These are phyloP conservation scores for Phoma sp. DNA, from an alignment of 2,329 filamentous ascomycete species.

Conservation along the genomic window DNA sequence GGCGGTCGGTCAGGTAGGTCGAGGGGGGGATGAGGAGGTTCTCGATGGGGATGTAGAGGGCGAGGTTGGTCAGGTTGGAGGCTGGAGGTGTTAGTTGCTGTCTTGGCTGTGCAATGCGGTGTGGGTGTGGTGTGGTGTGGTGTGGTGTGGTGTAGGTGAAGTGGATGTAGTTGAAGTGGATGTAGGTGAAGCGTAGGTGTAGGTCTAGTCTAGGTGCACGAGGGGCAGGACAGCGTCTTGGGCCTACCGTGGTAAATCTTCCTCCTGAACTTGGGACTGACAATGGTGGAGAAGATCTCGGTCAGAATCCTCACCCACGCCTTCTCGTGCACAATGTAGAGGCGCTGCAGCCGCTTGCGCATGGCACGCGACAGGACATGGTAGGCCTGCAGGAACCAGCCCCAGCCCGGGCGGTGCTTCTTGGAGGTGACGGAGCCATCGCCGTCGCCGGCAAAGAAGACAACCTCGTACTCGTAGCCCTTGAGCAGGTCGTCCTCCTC, in stretches of 20 bases:
- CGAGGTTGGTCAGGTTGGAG: constrained; percentile 57
- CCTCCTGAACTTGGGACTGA: constrained; percentile 63
- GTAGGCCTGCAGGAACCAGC: constrained; percentile 65
- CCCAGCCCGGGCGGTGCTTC: constrained; percentile 59
- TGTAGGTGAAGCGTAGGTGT: too few species aligned
- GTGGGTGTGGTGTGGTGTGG: too few species aligned
- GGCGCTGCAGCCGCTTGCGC: constrained; percentile 61
- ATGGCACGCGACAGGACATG: constrained; percentile 61
- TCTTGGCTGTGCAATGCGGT: neutral
- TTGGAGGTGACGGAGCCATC: constrained; percentile 54
- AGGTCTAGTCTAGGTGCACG: too few species aligned
- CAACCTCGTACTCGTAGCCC: constrained; percentile 62
- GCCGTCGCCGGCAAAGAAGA: constrained; percentile 64
- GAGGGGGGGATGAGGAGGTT: constrained; percentile 61
- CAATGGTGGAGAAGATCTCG: constrained; percentile 63
- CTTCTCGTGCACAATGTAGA: constrained; percentile 65
- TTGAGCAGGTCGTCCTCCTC: constrained; percentile 62
- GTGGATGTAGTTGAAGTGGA: too few species aligned
- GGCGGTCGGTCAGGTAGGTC: constrained; percentile 61
- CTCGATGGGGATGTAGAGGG: constrained; percentile 59
- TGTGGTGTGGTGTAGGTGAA: too few species aligned
- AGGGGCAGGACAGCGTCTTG: neutral
- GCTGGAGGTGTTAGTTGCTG: constrained; percentile 45
- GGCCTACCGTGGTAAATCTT: constrained; percentile 62
- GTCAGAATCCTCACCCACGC: constrained; percentile 63